Evolutionary conservation across 495 filamentous ascomycete species (phyloP), one percentile per base, ranked within the genome.

Genomic region (Aspergillus asperescens): DNA sequence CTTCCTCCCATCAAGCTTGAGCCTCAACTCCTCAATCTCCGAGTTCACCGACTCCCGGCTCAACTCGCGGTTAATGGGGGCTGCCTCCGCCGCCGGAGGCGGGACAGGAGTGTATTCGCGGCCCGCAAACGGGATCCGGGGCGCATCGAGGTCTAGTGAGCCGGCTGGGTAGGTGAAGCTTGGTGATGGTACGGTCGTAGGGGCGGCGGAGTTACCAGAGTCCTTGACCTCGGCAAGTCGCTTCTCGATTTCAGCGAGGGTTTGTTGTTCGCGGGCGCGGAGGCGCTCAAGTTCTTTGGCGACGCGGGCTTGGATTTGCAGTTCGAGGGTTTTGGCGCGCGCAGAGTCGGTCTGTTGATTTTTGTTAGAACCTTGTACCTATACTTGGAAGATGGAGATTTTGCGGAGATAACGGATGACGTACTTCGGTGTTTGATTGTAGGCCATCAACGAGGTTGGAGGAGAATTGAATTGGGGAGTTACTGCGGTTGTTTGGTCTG

Each of bases 261-360:
- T 78, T 55, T 77, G 65, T 46, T 79, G 75, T 60, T 84, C 77
- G 50, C 86, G 80, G 23, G 82, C 77, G 57, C 76, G 77, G 48
- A 95, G 81, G 44, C 83, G 83, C 57, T 85, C 77, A 43, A 98
- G 85, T 70, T 97, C 94, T 56, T 81, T 72, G 60, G 83, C 79
- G 54, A 97, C 89, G 71, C 94, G 94, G 58, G 78, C 71, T 74
- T 96, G 90, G 64, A 96, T 86, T 57, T 89, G 83, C 53, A 94
- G 83, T 70, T 98, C 93, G 65, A 89, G 71, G 70, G 82, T 70
- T 69, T 87, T 88, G 59, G 84, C 75, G 62, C 93, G 91, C 55
- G 89, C 88, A 41, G 84, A 81, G 73, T 98, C 89, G 69, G 84
- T 88, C 90, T 95, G 19, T 3, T 59, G 47, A 43, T 45, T 34